Evolutionary conservation across 2,329 filamentous ascomycete species (phyloP).

Genomic region (Hymenotorrendiella dingleyae): DNA sequence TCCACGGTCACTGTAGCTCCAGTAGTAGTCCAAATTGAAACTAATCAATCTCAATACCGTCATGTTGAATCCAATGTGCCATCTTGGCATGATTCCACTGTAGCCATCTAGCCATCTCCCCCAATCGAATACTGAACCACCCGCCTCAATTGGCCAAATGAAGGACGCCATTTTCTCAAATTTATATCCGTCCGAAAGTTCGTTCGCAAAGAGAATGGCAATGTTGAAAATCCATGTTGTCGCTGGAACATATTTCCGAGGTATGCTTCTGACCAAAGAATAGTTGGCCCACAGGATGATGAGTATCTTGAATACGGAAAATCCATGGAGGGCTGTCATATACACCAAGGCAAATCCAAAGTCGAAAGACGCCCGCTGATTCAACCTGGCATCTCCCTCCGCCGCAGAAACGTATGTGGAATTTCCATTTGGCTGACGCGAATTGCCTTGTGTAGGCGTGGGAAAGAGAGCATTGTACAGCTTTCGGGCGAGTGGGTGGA

Average conservation of each 20-base stretch:
- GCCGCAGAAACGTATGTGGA: constrained; percentile 36
- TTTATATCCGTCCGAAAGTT: constrained; percentile 72
- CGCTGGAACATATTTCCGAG: constrained; percentile 62
- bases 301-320: constrained; percentile 78
- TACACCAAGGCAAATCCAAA: constrained; percentile 75
- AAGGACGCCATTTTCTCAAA: constrained; percentile 57
- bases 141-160: constrained; percentile 33
- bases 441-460: constrained; percentile 16
- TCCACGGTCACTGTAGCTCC: constrained; percentile 64
- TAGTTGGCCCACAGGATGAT: constrained; percentile 78
- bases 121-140: constrained; percentile 36
- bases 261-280: constrained; percentile 65
- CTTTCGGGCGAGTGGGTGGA: constrained; percentile 75
- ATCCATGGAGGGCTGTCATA: constrained; percentile 72
- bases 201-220: constrained; percentile 79
- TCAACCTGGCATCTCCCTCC: constrained; percentile 50
- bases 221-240: constrained; percentile 91
- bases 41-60: constrained; percentile 89
- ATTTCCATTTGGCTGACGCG: constrained; percentile 24
- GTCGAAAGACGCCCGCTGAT: constrained; percentile 76
- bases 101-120: constrained; percentile 71
- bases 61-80: constrained; percentile 98
- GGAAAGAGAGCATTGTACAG: constrained; percentile 53
- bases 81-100: constrained; percentile 78
- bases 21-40: constrained; percentile 96